Conservation (phyloP, 306 rosid genomes). For the Canavalia ensiformis region DNA sequence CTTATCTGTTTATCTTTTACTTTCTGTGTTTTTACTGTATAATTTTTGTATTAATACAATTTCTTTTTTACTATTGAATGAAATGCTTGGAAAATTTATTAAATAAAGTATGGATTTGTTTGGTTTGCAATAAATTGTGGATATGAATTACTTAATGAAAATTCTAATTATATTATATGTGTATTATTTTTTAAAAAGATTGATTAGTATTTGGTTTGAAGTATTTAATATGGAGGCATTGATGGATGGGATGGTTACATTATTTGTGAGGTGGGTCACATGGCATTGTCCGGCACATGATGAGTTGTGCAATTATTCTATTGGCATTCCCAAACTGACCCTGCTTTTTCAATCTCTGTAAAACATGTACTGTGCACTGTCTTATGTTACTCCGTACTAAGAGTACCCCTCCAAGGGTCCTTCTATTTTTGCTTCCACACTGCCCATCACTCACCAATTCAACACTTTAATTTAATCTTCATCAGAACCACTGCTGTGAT, state of each 20-base stretch:
- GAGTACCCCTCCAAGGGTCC: slow-evolving; percentile 32
- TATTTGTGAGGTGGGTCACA: slow-evolving; percentile 52
- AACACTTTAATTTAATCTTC: slow-evolving; percentile 17
- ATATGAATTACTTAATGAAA: too few species aligned
- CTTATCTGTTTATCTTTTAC: too few species aligned
- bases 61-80: too few species aligned
- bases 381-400: slow-evolving; percentile 52
- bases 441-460: background rate
- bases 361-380: slow-evolving; percentile 18
- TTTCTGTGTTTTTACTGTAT: too few species aligned
- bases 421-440: slow-evolving; percentile 25
- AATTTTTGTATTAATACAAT: too few species aligned
- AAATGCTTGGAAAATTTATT: too few species aligned
- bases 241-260: slow-evolving; percentile 48
- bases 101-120: too few species aligned
- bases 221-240: background rate
- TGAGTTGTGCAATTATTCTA: slow-evolving; percentile 37
- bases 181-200: background rate
- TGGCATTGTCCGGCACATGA: slow-evolving; percentile 51
- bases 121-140: too few species aligned
- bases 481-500: slow-evolving; percentile 15
- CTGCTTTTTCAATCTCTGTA: background rate
- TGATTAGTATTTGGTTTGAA: background rate
- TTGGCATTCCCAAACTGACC: slow-evolving; percentile 41
- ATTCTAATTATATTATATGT: too few species aligned